Evolutionary conservation across 75 land plant species (phyloP).

Genomic region (Cupressus sempervirens): DNA sequence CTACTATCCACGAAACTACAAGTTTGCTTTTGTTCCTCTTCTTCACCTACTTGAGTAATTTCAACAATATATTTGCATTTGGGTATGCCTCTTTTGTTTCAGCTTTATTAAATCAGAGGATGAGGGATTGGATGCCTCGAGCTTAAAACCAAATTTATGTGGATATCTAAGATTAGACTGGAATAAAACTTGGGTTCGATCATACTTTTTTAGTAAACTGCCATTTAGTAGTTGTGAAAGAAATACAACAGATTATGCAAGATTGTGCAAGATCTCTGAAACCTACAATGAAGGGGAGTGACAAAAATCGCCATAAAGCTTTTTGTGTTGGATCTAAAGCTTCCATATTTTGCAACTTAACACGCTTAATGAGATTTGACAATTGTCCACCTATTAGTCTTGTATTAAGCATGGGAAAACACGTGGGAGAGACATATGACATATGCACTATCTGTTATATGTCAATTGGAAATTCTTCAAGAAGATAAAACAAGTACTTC

Average conservation of each 20-base stretch:
- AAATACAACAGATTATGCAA: background rate
- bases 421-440: no score
- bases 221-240: no score
- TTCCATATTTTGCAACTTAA: no score
- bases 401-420: no score
- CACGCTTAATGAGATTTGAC: no score
- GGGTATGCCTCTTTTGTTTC: background rate
- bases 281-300: background rate
- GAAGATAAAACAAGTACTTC: no score
- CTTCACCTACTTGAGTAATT: background rate
- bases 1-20: background rate
- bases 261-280: background rate
- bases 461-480: no score
- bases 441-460: no score
- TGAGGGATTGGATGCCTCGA: background rate
- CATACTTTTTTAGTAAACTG: background rate
- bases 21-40: background rate
- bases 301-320: background rate
- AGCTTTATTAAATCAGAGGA: background rate
- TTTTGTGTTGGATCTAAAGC: no score
- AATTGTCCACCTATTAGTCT: no score
- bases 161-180: background rate
- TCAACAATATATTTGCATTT: background rate
- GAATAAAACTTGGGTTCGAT: background rate
- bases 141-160: background rate